Conservation (phyloP, 805 yeast species). For the Myxozyma neglecta region DNA sequence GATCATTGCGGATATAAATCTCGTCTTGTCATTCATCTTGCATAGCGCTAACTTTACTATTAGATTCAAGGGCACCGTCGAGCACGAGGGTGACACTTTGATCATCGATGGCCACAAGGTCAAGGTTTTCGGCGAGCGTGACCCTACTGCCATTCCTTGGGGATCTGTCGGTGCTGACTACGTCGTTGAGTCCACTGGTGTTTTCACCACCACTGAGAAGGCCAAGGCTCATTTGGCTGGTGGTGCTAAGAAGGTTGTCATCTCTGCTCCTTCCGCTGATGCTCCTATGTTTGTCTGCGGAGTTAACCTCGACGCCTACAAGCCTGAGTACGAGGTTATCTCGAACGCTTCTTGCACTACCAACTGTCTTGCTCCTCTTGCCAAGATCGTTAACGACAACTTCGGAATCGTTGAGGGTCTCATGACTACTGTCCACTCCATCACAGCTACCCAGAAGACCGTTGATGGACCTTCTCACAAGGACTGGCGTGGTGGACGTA, state of each 20-base stretch:
- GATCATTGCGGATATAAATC: neutral
- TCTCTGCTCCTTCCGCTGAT: constrained; percentile 90
- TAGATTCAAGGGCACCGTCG: constrained; percentile 69
- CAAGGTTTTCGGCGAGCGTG: constrained; percentile 73
- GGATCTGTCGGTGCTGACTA: constrained; percentile 71
- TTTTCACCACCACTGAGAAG: constrained; percentile 78
- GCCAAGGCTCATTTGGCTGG: constrained; percentile 82
- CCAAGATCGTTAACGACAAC: constrained; percentile 81
- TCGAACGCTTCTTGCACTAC: constrained; percentile 97
- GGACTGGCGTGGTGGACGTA: constrained; percentile 99
- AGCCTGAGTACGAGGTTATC: constrained; percentile 69
- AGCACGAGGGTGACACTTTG: constrained; percentile 49
- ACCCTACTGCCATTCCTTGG: constrained; percentile 89
- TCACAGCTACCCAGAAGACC: constrained; percentile 94
- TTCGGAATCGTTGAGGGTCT: constrained; percentile 89
- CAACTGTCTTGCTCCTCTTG: constrained; percentile 92
- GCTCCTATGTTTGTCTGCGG: constrained; percentile 96
- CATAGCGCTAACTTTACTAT: neutral
- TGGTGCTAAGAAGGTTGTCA: constrained; percentile 93
- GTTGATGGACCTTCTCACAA: constrained; percentile 96
- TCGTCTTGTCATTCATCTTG: neutral
- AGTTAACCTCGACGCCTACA: constrained; percentile 80
- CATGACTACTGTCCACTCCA: constrained; percentile 95
- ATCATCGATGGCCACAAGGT: constrained; percentile 69
- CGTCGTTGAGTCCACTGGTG: constrained; percentile 94